Evolutionary conservation across 2,329 filamentous ascomycete species (phyloP).

Genomic region (Sarocladium strictum): DNA sequence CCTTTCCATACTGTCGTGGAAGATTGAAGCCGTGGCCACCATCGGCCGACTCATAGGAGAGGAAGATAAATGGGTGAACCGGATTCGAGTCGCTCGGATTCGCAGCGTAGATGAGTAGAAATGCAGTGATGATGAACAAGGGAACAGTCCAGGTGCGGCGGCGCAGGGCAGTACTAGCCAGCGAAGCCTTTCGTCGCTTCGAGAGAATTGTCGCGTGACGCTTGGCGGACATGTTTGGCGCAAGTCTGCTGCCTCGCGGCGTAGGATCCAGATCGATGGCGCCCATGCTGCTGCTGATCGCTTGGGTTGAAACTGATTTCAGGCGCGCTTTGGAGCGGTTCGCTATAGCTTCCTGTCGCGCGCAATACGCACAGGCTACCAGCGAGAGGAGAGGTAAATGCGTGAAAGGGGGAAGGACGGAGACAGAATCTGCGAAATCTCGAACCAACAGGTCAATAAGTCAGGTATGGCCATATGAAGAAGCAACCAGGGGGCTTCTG

Average conservation of each 20-base stretch:
- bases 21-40: conserved; percentile 42
- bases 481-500: too few species aligned
- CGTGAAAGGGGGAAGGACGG: too few species aligned
- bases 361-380: too few species aligned
- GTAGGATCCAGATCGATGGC: not conserved
- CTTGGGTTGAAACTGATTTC: not conserved
- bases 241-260: not conserved
- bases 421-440: too few species aligned
- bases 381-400: too few species aligned
- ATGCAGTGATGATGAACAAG: not conserved
- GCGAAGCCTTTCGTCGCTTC: not conserved
- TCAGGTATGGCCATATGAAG: too few species aligned
- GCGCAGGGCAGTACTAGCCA: not conserved
- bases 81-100: conserved; percentile 75
- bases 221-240: not conserved
- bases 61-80: conserved; percentile 75
- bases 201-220: not conserved
- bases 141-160: not conserved
- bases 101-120: conserved; percentile 53
- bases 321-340: too few species aligned
- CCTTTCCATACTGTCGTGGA: conserved; percentile 68
- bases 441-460: too few species aligned
- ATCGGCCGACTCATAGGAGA: conserved; percentile 67
- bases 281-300: not conserved
- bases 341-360: too few species aligned